phyloP scores from a whole-genome alignment of 257 asterid genomes.

The Datura wrightii region DNA sequence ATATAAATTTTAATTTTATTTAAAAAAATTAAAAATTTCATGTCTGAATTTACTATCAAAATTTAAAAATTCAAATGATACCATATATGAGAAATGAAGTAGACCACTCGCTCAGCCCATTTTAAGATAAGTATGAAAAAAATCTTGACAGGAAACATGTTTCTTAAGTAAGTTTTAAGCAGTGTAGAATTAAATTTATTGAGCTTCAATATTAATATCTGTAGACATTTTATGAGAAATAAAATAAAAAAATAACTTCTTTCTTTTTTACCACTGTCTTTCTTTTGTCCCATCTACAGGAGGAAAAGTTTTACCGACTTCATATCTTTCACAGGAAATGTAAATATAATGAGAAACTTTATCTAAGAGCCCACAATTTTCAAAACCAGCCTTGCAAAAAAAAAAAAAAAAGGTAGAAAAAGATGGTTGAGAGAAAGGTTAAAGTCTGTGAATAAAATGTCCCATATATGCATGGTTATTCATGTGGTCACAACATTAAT shows the following conservation, averaged over 20 bases:
- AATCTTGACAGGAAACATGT: no score
- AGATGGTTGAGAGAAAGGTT: conserved; percentile 25
- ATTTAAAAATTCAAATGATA: no score
- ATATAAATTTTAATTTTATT: no score
- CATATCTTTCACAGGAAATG: neutral
- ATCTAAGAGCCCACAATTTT: conserved; percentile 28
- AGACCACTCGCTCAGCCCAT: no score
- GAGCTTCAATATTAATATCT: no score
- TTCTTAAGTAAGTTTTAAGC: no score
- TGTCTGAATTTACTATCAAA: no score
- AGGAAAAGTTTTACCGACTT: conserved; percentile 9
- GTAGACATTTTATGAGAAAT: no score
- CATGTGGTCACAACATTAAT: conserved; percentile 22
- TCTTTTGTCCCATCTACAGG: neutral
- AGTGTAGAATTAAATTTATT: no score
- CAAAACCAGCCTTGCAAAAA: conserved; percentile 26
- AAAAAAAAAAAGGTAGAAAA: conserved; percentile 10
- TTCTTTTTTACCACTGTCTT: neutral
- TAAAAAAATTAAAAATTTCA: no score
- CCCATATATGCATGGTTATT: neutral
- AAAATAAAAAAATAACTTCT: neutral
- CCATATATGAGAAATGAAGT: no score
- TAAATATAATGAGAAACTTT: neutral
- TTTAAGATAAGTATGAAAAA: no score
- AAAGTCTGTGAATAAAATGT: conserved; percentile 32